Evolutionary conservation across 73 alveolate genomes (phyloP), one percentile per base, ranked within the genome.

Genomic region (Symbiodinium natans): DNA sequence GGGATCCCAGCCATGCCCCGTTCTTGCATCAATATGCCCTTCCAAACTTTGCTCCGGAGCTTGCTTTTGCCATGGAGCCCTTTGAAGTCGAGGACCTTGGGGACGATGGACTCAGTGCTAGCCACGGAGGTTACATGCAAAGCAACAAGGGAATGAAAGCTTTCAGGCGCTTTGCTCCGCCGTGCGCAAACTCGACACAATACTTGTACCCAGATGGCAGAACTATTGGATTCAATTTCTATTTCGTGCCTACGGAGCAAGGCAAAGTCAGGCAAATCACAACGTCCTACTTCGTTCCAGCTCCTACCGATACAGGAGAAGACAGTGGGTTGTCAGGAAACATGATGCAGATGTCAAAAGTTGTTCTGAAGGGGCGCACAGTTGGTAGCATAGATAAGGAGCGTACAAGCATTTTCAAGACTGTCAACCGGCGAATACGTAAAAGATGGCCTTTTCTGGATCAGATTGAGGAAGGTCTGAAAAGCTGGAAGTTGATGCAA

Each of bases 1-100:
- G 97, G 97, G 97, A 90, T 90, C 97, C 97, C 34, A 90, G 97
- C 25, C 97, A 90, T 42, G 97, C 97, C n/a, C 97, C 97, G 15
- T 90, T 90, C 40, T 19, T 90, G 75, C 97, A 90, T 41, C 97
- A 90, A 34, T 90, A 90, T 19, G 97, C 97, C 52, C 42, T 90
- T 23, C 89, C 97, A 25, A 90, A 90, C 80, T 90, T 90, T 34
- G 87, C 97, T 46, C 97, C 97, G 19, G 97, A 90, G 36, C 80
- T 59, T 40, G 97, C 97, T 11, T 29, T 42, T 6, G 82, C 97
- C 52, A 90, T 90, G 97, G 97, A 90, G 77, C 97, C 97, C 1
- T 90, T 90, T n/a, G 71, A 90, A 7, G 80, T 90, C 29, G 38
- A 90, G 80, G 97, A 90, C 27, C 39, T 90, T 59, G 97, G 97